Base-by-base conservation (phyloP, 148 eudicot species). In the Camellia lanceoleosa region DNA sequence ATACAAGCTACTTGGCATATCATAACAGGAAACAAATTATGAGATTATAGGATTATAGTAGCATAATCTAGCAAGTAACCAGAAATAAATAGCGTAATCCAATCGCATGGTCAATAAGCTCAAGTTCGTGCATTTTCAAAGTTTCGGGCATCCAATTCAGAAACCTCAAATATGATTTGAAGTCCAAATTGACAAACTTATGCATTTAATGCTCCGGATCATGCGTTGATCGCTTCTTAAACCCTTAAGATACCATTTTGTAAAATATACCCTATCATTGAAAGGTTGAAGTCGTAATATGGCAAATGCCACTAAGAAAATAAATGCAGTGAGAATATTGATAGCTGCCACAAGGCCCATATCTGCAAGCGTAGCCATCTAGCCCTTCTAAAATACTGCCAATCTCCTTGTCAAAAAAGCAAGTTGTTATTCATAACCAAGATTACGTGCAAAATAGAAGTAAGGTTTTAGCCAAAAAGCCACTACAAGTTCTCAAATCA, bases 231-330 rank as follows among this genome's bases (percentile, higher is more conserved):
- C 90, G 82, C 80, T 90, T 85, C 98, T 85, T 84, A 95, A 84
- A 82, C 97, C 97, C 86, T 84, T 90, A n/a, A 95, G 86, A 73
- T 95, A 95, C 98, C 98, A 94, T n/a, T n/a, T n/a, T n/a, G n/a
- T n/a, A n/a, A n/a, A n/a, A n/a, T n/a, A n/a, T n/a, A n/a, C n/a
- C n/a, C 98, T 89, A 76, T 94, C 98, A 75, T 94, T 94, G 88
- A 94, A 89, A 68, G 98, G 97, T 78, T 93, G 98, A 81, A 95
- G 92, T 79, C 98, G 88, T 75, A 95, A 82, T 20, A 95, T 54
- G 1, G 98, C 98, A 85, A 93, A 95, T 44, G 93, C 98, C 78
- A 95, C 69, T 30, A 95, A 85, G 87, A 95, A 95, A 81, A 92
- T 54, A 20, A 92, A 70, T 68, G 97, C 97, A 84, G 79, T 88